phyloP scores from a whole-genome alignment of 805 yeast species.

The Ogataea pini region DNA sequence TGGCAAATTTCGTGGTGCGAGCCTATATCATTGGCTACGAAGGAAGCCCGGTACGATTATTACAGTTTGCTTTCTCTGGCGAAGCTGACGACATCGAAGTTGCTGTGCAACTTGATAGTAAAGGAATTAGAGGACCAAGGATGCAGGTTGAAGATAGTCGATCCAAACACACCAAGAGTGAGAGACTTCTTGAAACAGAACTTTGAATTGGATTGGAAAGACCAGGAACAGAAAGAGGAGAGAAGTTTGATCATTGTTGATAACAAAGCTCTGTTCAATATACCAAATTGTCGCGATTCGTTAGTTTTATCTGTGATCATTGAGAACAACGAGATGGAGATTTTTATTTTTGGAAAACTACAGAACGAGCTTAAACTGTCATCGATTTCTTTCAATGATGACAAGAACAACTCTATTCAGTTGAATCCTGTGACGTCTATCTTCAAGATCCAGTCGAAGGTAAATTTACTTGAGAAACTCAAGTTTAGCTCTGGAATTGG shows the following conservation, averaged over 20 bases:
- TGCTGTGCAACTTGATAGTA: slow-evolving; percentile 52
- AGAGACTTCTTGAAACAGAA: slow-evolving; percentile 27
- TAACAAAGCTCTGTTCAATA: slow-evolving; percentile 38
- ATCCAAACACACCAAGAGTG: slow-evolving; percentile 22
- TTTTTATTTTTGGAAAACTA: slow-evolving; percentile 38
- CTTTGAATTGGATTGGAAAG: slow-evolving; percentile 28
- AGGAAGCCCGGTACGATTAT: slow-evolving; percentile 29
- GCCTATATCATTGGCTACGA: slow-evolving; percentile 20
- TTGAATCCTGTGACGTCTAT: slow-evolving; percentile 28
- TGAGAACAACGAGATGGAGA: slow-evolving; percentile 30
- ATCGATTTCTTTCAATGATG: slow-evolving; percentile 29
- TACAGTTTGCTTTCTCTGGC: slow-evolving; percentile 42
- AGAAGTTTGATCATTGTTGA: slow-evolving; percentile 36
- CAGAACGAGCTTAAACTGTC: slow-evolving; percentile 28
- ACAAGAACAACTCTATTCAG: slow-evolving; percentile 25
- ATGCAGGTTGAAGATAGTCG: slow-evolving; percentile 39
- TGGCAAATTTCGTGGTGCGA: slow-evolving; percentile 59
- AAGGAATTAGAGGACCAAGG: slow-evolving; percentile 47
- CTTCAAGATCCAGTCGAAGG: slow-evolving; percentile 32
- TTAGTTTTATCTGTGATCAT: slow-evolving; percentile 35
- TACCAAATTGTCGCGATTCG: slow-evolving; percentile 39
- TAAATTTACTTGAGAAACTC: slow-evolving; percentile 28
- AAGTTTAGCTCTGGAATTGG: slow-evolving; percentile 13
- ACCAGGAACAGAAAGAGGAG: slow-evolving; percentile 24
- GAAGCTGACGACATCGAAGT: slow-evolving; percentile 45